Percentiles rank a stretch among this genome's conserved stretches.
Evolutionary conservation across 2,329 filamentous ascomycete species (phyloP).

Genomic region (Diplodia mutila): DNA sequence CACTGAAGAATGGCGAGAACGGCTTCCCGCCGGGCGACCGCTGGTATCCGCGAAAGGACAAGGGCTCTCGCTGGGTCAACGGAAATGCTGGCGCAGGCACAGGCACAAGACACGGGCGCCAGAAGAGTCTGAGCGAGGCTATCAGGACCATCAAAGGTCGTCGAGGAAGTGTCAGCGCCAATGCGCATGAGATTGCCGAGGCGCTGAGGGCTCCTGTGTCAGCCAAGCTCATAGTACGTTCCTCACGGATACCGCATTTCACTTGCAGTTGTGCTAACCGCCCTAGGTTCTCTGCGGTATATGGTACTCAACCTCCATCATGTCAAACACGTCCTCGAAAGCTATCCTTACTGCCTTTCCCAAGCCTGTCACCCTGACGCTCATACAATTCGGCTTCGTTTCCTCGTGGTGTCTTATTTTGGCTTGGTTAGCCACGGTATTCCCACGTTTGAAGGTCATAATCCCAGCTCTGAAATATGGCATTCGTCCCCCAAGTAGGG

Average conservation of each 20-base stretch:
- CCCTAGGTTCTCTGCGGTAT: constrained; percentile 76
- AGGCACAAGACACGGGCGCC: constrained; percentile 62
- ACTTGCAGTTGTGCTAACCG: constrained; percentile 27
- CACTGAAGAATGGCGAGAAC: constrained; percentile 27
- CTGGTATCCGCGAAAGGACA: constrained; percentile 65
- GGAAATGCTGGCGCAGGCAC: constrained; percentile 28
- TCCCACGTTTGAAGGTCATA: constrained; percentile 69
- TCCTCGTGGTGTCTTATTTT: constrained; percentile 83
- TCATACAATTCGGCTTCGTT: constrained; percentile 93
- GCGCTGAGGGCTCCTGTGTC: constrained; percentile 89
- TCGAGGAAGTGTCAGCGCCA: constrained; percentile 85
- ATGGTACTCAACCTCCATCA: constrained; percentile 94
- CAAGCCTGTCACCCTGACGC: constrained; percentile 87
- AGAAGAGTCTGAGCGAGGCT: constrained; percentile 90
- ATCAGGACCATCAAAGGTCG: constrained; percentile 78
- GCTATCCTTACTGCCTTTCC: constrained; percentile 90
- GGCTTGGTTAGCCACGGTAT: constrained; percentile 73
- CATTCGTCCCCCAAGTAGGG: constrained; percentile 77
- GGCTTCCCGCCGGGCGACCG: constrained; percentile 49
- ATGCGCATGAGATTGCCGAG: constrained; percentile 90
- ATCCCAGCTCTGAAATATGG: constrained; percentile 83
- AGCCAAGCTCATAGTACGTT: constrained; percentile 77
- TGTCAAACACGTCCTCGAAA: constrained; percentile 98
- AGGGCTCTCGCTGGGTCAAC: constrained; percentile 50
- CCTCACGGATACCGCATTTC: constrained; percentile 32